Conservation (phyloP, 495 filamentous ascomycete species). For the Neurospora tetraspora region DNA sequence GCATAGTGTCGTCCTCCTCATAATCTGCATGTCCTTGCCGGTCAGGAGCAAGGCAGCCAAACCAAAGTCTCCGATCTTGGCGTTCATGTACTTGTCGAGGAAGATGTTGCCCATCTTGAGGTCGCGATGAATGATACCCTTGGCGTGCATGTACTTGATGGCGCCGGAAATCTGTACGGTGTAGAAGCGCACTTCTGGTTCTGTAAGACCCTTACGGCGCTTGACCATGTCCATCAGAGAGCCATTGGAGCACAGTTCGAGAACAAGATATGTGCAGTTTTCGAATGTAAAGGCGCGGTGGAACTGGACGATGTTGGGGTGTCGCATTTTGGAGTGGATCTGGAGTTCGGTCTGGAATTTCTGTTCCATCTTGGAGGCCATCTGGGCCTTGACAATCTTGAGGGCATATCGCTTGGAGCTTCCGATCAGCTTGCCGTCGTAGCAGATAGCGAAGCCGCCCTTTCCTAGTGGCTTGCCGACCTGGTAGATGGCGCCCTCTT, state of each 20-base stretch:
- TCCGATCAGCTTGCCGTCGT: slow-evolving; percentile 56
- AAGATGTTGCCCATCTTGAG: slow-evolving; percentile 98
- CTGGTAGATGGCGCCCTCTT: slow-evolving; percentile 65
- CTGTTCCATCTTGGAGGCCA: slow-evolving; percentile 72
- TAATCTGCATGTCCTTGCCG: slow-evolving; percentile 66
- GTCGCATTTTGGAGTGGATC: slow-evolving; percentile 94
- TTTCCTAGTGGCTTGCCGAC: slow-evolving; percentile 81
- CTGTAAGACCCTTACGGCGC: slow-evolving; percentile 71
- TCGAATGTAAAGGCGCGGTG: slow-evolving; percentile 87
- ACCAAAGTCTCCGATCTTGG: slow-evolving; percentile 96
- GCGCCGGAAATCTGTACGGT: slow-evolving; percentile 90
- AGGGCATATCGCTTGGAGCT: slow-evolving; percentile 64
- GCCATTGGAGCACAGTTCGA: slow-evolving; percentile 91
- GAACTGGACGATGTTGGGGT: slow-evolving; percentile 90
- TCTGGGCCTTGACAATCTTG: slow-evolving; percentile 84
- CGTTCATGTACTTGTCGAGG: slow-evolving; percentile 89
- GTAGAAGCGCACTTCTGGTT: slow-evolving; percentile 85
- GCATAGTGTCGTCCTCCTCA: slow-evolving; percentile 79
- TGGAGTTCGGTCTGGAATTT: slow-evolving; percentile 99
- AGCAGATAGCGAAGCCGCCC: slow-evolving; percentile 93
- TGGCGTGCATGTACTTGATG: slow-evolving; percentile 91
- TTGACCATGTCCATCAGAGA: slow-evolving; percentile 99
- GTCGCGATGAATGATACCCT: slow-evolving; percentile 92
- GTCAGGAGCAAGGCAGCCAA: slow-evolving; percentile 86
- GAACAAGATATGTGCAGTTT: slow-evolving; percentile 80